Base-by-base conservation (phyloP, 305 asterid genomes). In the Solanum hybrid region DNA sequence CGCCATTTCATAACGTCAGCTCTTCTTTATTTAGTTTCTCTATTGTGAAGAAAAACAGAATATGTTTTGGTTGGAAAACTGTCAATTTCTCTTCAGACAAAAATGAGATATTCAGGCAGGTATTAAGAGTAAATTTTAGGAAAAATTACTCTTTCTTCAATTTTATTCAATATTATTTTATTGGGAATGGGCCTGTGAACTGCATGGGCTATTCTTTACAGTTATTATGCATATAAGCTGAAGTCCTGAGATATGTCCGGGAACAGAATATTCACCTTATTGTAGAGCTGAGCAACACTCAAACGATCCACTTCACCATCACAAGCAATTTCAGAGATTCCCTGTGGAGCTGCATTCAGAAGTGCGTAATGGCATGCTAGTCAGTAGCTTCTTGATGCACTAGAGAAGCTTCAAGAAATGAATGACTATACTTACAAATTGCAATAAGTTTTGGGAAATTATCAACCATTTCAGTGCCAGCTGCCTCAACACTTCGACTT, bases 221-320 rank as follows among this genome's bases (percentile, higher is more conserved):
- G 28, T 35, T n/a, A 40, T 35, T 16, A 40, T 82, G 75, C 86
- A 26, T 6, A 24, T 24, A 34, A 64, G 8, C 10, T 75, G 33
- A 36, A 82, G 34, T 37, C 39, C 80, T 85, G 73, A 73, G 76
- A 75, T 46, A 85, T 34, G 67, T 57, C 22, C 4, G n/a, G 35
- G 8, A 42, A 33, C 85, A 37, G 26, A 90, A 31, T 28, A 85
- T 61, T 33, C 92, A 96, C 99, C 99, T 95, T 96, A 87, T 96
- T 97, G 89, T 94, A 97, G 87, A 95, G 93, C 92, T 93, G 93
- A 90, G 95, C 96, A 93, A 96, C 89, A 90, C 92, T 94, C 91
- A 95, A 87, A 31, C 96, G 97, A 85, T 94, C 95, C 24, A 92
- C 89, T 35, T 91, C 93, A 78, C 89, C 91, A 91, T 96, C 99